A percentile compares a stretch with the other conserved stretches of the same genome.
Evolutionary conservation across 2,329 filamentous ascomycete species (phyloP).

Genomic region (Ustulina deusta): DNA sequence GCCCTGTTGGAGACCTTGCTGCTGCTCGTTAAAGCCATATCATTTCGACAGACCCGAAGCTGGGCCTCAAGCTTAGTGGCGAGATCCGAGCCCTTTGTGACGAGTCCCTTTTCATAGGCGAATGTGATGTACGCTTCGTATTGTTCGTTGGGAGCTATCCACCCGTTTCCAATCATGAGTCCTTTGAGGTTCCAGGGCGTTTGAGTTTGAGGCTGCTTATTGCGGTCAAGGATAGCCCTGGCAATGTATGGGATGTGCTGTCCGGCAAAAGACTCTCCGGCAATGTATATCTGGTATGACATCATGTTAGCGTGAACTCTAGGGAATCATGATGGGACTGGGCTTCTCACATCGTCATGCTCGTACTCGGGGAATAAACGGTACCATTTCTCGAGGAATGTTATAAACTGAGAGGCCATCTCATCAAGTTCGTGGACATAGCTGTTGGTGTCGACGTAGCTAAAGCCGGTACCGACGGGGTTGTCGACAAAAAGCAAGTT

Average conservation of each 20-base stretch:
- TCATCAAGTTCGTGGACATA: conserved; percentile 86
- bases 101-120: conserved; percentile 79
- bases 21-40: conserved; percentile 63
- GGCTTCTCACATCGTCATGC: conserved; percentile 81
- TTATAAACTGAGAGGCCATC: conserved; percentile 90
- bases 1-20: conserved; percentile 73
- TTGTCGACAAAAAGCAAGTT: conserved; percentile 98
- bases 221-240: conserved; percentile 88
- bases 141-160: conserved; percentile 92
- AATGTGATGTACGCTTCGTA: conserved; percentile 89
- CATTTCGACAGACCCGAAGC: conserved; percentile 75
- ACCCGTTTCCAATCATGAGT: conserved; percentile 94
- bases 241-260: conserved; percentile 98
- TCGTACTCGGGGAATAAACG: conserved; percentile 90
- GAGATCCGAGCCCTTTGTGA: conserved; percentile 73
- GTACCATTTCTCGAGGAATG: conserved; percentile 94
- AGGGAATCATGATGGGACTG: background rate
- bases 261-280: conserved; percentile 95
- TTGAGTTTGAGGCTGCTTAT: conserved; percentile 68
- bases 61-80: conserved; percentile 76
- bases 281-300: conserved; percentile 80
- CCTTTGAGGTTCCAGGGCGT: conserved; percentile 82
- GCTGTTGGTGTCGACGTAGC: conserved; percentile 90
- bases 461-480: conserved; percentile 95
- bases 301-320: conserved; percentile 17